Percentiles rank a stretch among this genome's conserved stretches.
Evolutionary conservation across 352 stramenopile species (phyloP).

Genomic region (Pythium aquatile): DNA sequence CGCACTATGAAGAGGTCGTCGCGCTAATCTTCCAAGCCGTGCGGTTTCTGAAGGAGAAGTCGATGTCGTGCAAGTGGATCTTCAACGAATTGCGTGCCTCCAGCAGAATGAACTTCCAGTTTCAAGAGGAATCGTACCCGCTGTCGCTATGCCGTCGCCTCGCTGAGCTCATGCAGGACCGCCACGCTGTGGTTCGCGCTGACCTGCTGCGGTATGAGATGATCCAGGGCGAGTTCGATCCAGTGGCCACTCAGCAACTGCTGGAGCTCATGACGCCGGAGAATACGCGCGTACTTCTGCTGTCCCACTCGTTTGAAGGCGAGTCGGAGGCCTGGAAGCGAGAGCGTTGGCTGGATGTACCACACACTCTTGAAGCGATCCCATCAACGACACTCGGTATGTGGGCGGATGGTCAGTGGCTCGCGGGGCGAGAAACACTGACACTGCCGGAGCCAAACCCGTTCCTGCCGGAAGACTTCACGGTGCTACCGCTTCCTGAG

Average conservation of each 20-base stretch:
- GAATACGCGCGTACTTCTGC: constrained; percentile 60
- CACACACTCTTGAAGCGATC: constrained; percentile 49
- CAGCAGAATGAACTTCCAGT: constrained; percentile 36
- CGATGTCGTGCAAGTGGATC: constrained; percentile 28
- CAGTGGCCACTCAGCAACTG: constrained; percentile 25
- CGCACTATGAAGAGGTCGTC: constrained; percentile 34
- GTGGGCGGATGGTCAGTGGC: constrained; percentile 23
- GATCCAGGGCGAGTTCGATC: constrained; percentile 50
- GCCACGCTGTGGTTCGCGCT: constrained; percentile 34
- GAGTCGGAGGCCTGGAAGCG: constrained; percentile 11
- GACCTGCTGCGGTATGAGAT: constrained; percentile 63
- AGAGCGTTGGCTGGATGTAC: constrained; percentile 64
- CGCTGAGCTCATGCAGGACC: constrained; percentile 56
- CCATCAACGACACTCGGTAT: constrained; percentile 16
- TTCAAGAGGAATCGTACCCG: constrained; percentile 30
- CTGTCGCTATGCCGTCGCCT: constrained; percentile 42
- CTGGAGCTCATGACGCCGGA: constrained; percentile 41
- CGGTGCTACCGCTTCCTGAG: constrained; percentile 33
- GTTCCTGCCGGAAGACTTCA: constrained; percentile 70
- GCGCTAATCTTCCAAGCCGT: constrained; percentile 32
- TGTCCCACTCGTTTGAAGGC: constrained; percentile 46
- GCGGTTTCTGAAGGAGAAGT: constrained; percentile 9
- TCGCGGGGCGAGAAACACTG: constrained; percentile 10
- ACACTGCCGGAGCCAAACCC: constrained; percentile 40
- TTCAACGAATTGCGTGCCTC: constrained; percentile 35